Percentiles rank a stretch among this genome's conserved stretches.
Evolutionary conservation across 352 stramenopile species (phyloP).

Genomic region (Phytophthora sansomeana): DNA sequence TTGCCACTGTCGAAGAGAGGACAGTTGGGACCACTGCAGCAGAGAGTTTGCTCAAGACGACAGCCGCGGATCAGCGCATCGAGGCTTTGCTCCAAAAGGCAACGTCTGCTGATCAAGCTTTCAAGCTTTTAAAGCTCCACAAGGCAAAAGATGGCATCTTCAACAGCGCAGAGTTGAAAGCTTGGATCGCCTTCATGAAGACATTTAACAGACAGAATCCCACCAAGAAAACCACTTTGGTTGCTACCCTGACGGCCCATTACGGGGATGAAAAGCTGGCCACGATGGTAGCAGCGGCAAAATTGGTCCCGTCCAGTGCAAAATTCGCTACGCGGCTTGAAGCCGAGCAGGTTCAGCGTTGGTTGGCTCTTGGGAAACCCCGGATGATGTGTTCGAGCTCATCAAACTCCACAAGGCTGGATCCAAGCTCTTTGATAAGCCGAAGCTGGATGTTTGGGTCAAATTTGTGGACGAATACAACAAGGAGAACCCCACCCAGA

Average conservation of each 20-base stretch:
- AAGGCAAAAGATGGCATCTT: background rate
- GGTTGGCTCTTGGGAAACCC: constrained; percentile 4
- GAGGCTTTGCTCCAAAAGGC: background rate
- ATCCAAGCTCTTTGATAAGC: constrained; percentile 5
- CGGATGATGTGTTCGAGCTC: constrained; percentile 15
- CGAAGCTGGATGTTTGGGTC: constrained; percentile 1
- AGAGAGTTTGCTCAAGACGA: background rate
- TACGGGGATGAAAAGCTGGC: constrained; percentile 8
- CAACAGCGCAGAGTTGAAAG: background rate
- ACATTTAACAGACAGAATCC: background rate
- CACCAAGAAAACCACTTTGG: constrained; percentile 2
- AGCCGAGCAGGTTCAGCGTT: constrained; percentile 14
- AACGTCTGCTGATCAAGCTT: background rate
- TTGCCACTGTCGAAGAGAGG: background rate
- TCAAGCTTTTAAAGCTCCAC: background rate
- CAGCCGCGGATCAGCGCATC: background rate
- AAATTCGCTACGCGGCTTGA: constrained; percentile 13
- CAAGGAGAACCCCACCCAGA: background rate
- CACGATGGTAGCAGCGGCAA: constrained; percentile 1
- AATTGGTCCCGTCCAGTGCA: background rate
- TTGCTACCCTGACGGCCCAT: background rate
- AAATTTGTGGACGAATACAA: constrained; percentile 16
- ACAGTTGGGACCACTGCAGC: background rate
- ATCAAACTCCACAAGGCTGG: constrained; percentile 9
- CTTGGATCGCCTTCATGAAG: constrained; percentile 6